Conservation (phyloP, 805 yeast species). For the Suhomyces prunicola region DNA sequence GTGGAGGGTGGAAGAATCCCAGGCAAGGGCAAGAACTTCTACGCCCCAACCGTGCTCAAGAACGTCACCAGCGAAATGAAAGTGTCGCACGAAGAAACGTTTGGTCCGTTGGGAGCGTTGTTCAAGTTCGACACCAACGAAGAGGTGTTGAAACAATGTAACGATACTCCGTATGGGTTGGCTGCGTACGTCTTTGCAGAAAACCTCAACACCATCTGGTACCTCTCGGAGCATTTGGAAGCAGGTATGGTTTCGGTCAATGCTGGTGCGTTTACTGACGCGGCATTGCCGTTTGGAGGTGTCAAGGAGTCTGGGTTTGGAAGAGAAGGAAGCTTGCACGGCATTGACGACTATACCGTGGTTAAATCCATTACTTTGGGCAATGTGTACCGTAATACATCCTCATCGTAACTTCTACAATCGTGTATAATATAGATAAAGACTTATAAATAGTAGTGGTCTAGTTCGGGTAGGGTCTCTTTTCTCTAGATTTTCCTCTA, state of each 20-base stretch:
- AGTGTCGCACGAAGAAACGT: constrained; percentile 57
- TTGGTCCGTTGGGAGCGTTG: constrained; percentile 63
- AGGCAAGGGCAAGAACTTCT: constrained; percentile 49
- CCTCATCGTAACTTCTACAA: too few relatives aligned
- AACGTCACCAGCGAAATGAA: constrained; percentile 50
- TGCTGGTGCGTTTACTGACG: constrained; percentile 55
- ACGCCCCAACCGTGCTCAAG: constrained; percentile 52
- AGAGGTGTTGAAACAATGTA: constrained; percentile 52
- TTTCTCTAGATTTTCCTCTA: neutral
- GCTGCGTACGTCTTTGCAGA: constrained; percentile 59
- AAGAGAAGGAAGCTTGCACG: constrained; percentile 63
- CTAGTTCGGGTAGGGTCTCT: too few relatives aligned
- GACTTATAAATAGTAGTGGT: too few relatives aligned
- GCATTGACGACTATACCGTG: constrained; percentile 58
- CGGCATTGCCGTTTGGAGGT: constrained; percentile 59
- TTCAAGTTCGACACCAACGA: constrained; percentile 52
- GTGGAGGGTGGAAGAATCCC: constrained; percentile 52
- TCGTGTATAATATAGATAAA: too few relatives aligned
- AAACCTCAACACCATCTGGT: constrained; percentile 47
- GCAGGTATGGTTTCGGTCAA: constrained; percentile 66
- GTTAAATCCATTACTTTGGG: constrained; percentile 53
- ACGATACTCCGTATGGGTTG: constrained; percentile 54
- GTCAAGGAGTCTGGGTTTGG: constrained; percentile 68
- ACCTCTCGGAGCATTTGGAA: constrained; percentile 55
- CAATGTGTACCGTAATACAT: constrained; percentile 32